Conservation (phyloP, 345 rosid genomes). For the Populus ilicifolia region DNA sequence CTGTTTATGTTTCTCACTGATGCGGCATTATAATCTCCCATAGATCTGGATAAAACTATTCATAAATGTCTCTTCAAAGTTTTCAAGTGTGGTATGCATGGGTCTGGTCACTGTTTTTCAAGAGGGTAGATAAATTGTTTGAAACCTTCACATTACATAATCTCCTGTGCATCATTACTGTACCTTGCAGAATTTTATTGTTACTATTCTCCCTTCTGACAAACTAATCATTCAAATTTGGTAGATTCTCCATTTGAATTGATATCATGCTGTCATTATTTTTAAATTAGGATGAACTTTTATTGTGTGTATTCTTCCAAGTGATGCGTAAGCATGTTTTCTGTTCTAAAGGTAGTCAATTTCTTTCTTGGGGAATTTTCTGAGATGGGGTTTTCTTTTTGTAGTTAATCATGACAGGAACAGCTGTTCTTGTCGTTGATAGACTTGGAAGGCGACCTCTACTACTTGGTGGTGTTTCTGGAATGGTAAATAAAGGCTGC, state of each 20-base stretch:
- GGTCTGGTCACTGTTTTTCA: neutral
- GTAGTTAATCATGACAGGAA: constrained; percentile 91
- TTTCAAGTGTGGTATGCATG: neutral
- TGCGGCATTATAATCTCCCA: neutral
- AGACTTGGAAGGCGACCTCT: constrained; percentile 92
- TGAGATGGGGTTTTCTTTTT: constrained; percentile 15
- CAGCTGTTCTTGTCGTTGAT: constrained; percentile 79
- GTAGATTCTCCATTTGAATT: neutral
- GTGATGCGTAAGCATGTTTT: neutral
- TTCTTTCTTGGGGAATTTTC: neutral
- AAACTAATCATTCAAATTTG: neutral
- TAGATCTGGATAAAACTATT: neutral
- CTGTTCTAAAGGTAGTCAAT: neutral
- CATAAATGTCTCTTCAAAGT: neutral
- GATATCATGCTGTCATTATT: neutral
- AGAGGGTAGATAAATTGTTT: neutral
- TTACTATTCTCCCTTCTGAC: neutral
- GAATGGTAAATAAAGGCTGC: constrained; percentile 50
- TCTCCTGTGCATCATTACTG: neutral
- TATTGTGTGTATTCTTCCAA: neutral
- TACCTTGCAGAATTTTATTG: neutral
- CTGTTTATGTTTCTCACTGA: neutral
- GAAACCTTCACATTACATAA: neutral
- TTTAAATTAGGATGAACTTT: neutral
- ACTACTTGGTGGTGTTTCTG: constrained; percentile 85